A percentile compares a stretch with the other conserved stretches of the same genome.
These are phyloP conservation scores for Curvularia lunata DNA, from an alignment of 2,329 filamentous ascomycete species.

Conservation along the genomic window DNA sequence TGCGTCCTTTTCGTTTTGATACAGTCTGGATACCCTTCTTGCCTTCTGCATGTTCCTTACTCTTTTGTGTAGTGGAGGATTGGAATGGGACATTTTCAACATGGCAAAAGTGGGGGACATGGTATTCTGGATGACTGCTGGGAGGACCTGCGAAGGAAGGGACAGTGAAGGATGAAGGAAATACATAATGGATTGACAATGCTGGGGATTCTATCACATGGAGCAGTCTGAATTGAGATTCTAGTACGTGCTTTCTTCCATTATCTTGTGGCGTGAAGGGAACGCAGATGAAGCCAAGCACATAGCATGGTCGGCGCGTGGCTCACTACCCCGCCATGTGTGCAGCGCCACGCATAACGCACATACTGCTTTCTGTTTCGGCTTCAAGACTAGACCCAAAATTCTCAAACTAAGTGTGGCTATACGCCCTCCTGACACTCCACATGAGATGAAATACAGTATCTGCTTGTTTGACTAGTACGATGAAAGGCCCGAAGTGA, in stretches of 20 bases:
- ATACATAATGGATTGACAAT: neutral
- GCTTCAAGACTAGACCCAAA: neutral
- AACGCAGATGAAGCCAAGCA: neutral
- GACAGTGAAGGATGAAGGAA: neutral
- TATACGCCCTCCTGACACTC: constrained; percentile 17
- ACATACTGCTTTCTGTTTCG: neutral
- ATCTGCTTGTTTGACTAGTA: neutral
- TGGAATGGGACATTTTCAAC: neutral
- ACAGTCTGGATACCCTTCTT: neutral
- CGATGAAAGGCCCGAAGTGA: constrained; percentile 12
- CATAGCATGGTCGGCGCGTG: neutral
- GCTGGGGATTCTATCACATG: neutral
- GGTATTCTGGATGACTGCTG: neutral
- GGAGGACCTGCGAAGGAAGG: neutral
- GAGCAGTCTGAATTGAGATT: neutral
- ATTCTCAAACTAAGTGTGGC: neutral
- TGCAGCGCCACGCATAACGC: neutral
- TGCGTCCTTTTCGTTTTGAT: neutral
- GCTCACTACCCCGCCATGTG: neutral
- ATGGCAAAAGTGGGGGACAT: neutral
- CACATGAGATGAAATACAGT: constrained; percentile 8
- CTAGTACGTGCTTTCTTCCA: neutral
- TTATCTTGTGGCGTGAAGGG: neutral
- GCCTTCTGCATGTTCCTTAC: neutral
- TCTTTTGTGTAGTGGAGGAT: neutral